Conservation (phyloP, 805 yeast genomes). For the Spathaspora girioi region DNA sequence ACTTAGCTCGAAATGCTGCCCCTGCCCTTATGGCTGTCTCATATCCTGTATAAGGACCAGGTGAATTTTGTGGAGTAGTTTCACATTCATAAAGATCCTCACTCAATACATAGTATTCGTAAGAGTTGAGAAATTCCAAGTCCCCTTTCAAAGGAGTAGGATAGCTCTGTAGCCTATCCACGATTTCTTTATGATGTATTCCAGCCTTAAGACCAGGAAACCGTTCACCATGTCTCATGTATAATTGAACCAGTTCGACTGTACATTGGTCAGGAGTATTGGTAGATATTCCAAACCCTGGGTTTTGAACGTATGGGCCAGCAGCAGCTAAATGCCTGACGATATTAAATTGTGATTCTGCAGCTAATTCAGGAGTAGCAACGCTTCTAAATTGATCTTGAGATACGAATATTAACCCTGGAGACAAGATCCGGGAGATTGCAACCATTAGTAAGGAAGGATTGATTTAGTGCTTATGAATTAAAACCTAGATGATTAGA, state of each 20-base stretch:
- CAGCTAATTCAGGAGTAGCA: conserved; percentile 38
- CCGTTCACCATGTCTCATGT: conserved; percentile 80
- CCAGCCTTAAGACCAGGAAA: conserved; percentile 32
- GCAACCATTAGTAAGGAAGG: conserved; percentile 8
- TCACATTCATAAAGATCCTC: conserved; percentile 44
- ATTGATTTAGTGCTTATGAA: no score
- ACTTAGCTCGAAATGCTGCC: conserved; percentile 42
- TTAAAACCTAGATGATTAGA: background rate
- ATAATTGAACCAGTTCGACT: conserved; percentile 64
- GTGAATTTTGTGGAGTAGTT: conserved; percentile 43
- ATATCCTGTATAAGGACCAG: conserved; percentile 50
- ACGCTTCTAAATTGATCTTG: conserved; percentile 21
- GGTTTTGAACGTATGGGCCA: conserved; percentile 52
- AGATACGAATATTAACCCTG: conserved; percentile 8
- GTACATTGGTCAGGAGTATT: conserved; percentile 49
- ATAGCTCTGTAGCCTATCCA: conserved; percentile 23
- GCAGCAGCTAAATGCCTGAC: conserved; percentile 51
- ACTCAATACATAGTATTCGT: conserved; percentile 44
- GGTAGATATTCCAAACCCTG: conserved; percentile 53
- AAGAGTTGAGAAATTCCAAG: conserved; percentile 50
- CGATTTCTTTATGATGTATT: conserved; percentile 13
- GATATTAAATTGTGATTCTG: conserved; percentile 44
- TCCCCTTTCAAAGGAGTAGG: conserved; percentile 44
- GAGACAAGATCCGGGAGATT: conserved; percentile 4
- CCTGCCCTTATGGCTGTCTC: conserved; percentile 50